Evolutionary conservation across 2,329 filamentous ascomycete species (phyloP), one percentile per base, ranked within the genome.

Genomic region (Colletotrichum sp.): DNA sequence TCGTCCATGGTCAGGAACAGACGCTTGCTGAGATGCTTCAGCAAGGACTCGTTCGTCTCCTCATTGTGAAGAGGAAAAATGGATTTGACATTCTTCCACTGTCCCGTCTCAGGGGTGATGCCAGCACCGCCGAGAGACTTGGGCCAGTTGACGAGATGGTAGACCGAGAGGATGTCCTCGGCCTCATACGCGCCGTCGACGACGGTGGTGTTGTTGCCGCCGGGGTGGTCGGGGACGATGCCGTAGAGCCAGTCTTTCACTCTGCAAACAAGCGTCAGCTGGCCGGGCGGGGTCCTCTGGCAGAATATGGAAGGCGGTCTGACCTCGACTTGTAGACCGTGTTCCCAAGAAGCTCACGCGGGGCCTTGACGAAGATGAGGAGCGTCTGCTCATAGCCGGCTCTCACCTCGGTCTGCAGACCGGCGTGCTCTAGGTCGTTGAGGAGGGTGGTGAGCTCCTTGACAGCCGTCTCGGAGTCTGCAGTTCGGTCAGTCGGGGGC

Each of bases 191-290:
- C 80, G 13, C 81, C 85, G 85, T 91, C 80, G 89, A 88, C 68
- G 88, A 88, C 30, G 86, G 91, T 80, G 89, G 89, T 71, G 83
- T 85, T 83, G 86, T 87, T 78, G 87, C 88, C 77, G 84, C 87
- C 87, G 0, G 94, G 94, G 68, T 94, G 91, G 55, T 89, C 88
- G 61, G 92, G 88, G 59, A 91, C 90, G 77, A 95, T 91, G 59
- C 93, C 93, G 81, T 94, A 92, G 26, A 96, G 88, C 93, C 93
- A 96, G 82, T 96, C 94, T 78, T 92, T 93, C 36, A 95, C 91
- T 79, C 94, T 94, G 74, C 26, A 12, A 61, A 36, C 7, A 24
- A 15, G 39, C 15, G 70, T 75, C 16, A 73, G 64, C 28, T 30
- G 9, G 16, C n/a, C 12, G 12, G 43, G 8, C 24, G 4, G 9